phyloP scores from a whole-genome alignment of 2,329 filamentous ascomycete species.

The Penicillium sp. region DNA sequence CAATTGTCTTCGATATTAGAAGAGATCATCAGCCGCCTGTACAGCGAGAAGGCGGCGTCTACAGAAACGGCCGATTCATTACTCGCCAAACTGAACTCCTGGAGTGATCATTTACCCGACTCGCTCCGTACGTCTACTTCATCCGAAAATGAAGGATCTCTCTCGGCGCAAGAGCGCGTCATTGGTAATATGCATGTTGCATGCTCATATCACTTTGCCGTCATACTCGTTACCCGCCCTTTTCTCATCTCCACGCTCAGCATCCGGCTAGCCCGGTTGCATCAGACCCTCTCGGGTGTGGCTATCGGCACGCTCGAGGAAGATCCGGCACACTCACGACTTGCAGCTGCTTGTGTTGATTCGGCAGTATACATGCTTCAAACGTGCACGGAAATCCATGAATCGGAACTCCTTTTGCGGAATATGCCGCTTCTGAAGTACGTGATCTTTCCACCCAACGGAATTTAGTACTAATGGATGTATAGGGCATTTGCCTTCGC shows the following conservation, averaged over 20 bases:
- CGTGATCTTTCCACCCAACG: slow-evolving; percentile 15
- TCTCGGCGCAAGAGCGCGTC: slow-evolving; percentile 31
- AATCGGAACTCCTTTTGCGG: slow-evolving; percentile 43
- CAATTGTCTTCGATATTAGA: slow-evolving; percentile 44
- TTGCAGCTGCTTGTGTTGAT: slow-evolving; percentile 53
- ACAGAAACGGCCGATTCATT: slow-evolving; percentile 37
- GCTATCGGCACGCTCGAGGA: slow-evolving; percentile 19
- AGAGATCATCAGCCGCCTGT: slow-evolving; percentile 42
- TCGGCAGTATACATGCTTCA: slow-evolving; percentile 54
- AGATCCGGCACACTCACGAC: slow-evolving; percentile 28
- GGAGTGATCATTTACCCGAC: slow-evolving; percentile 45
- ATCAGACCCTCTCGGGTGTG: slow-evolving; percentile 20
- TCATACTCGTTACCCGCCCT: slow-evolving; percentile 54
- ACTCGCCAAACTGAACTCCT: slow-evolving; percentile 42
- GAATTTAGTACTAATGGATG: background rate
- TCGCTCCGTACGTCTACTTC: slow-evolving; percentile 24
- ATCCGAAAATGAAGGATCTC: slow-evolving; percentile 14
- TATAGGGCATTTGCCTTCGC: slow-evolving; percentile 52
- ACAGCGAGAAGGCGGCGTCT: slow-evolving; percentile 37
- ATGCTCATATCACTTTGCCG: slow-evolving; percentile 56
- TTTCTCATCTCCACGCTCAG: slow-evolving; percentile 51
- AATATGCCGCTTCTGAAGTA: slow-evolving; percentile 60
- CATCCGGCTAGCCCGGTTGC: slow-evolving; percentile 29
- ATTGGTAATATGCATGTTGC: slow-evolving; percentile 53
- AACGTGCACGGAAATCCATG: slow-evolving; percentile 48